Evolutionary conservation across 805 yeast species (phyloP).

Genomic region (Candida sithepensis): DNA sequence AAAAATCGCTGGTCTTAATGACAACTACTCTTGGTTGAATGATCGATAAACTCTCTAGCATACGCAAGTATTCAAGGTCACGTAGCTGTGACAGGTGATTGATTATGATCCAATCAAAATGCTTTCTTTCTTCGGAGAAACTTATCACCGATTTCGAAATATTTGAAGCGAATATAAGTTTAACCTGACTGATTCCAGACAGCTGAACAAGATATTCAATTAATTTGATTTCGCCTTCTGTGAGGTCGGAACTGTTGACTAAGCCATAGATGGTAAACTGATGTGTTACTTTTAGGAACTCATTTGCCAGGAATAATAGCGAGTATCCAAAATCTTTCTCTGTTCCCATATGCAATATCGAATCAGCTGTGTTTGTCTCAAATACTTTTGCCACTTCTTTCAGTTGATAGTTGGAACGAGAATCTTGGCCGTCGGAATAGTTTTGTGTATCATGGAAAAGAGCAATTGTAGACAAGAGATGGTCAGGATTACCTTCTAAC

Average conservation of each 20-base stretch:
- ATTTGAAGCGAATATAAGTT: slow-evolving; percentile 5
- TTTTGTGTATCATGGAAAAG: slow-evolving; percentile 10
- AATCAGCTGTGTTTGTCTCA: slow-evolving; percentile 7
- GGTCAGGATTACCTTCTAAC: slow-evolving; percentile 16
- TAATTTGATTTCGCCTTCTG: slow-evolving; percentile 7
- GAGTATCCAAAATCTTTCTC: slow-evolving; percentile 23
- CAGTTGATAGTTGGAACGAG: slow-evolving; percentile 1
- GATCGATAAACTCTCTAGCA: slow-evolving; percentile 20
- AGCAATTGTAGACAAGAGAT: slow-evolving; percentile 18
- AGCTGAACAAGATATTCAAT: slow-evolving; percentile 16
- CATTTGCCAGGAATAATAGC: slow-evolving; percentile 15
- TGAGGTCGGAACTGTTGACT: slow-evolving; percentile 6
- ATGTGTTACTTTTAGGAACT: slow-evolving; percentile 11
- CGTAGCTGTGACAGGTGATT: slow-evolving; percentile 11
- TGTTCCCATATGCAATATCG: slow-evolving; percentile 14
- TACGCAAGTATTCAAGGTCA: slow-evolving; percentile 15
- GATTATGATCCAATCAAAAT: slow-evolving; percentile 19
- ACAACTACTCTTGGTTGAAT: slow-evolving; percentile 20
- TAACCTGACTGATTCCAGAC: slow-evolving; percentile 16
- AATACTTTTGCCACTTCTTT: slow-evolving; percentile 1
- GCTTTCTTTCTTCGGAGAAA: background rate
- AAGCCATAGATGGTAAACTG: slow-evolving; percentile 15
- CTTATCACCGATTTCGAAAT: slow-evolving; percentile 2
- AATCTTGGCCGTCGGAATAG: background rate
- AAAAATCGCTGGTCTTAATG: slow-evolving; percentile 11